A percentile compares a stretch with the other conserved stretches of the same genome.
These are phyloP conservation scores for Calonectria multiphialidica DNA, from an alignment of 2,329 filamentous ascomycete genomes.

Conservation along the genomic window DNA sequence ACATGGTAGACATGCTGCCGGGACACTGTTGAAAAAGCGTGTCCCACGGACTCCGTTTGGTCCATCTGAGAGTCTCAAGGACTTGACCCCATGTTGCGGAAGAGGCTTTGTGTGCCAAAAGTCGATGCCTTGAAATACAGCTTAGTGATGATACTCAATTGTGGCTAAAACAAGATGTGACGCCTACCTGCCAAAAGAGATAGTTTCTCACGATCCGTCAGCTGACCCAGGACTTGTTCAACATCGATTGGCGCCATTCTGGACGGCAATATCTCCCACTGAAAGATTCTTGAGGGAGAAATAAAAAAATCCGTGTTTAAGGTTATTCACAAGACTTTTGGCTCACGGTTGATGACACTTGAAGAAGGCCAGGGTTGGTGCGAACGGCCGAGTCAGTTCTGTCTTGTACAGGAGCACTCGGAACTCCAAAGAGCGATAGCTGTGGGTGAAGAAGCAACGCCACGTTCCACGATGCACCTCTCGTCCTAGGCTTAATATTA, in stretches of 20 bases:
- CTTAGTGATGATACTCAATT: not conserved
- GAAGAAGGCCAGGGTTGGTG: too few species aligned
- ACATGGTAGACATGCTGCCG: constrained; percentile 19
- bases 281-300: too few species aligned
- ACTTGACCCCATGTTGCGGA: not conserved
- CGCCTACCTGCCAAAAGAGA: not conserved
- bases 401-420: too few species aligned
- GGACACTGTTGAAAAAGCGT: constrained; percentile 21
- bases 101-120: not conserved
- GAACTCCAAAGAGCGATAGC: too few species aligned
- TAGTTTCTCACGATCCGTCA: not conserved
- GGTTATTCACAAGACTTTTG: too few species aligned
- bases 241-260: not conserved
- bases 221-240: not conserved
- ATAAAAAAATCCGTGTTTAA: too few species aligned
- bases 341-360: too few species aligned
- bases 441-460: too few species aligned
- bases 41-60: constrained; percentile 33
- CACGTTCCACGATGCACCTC: too few species aligned
- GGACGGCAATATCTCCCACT: too few species aligned
- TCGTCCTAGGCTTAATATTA: too few species aligned
- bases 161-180: not conserved
- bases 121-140: not conserved
- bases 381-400: too few species aligned
- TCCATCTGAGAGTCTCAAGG: constrained; percentile 29